Evolutionary conservation across 169 alveolate genomes (phyloP).

Genomic region (Theileria equi): DNA sequence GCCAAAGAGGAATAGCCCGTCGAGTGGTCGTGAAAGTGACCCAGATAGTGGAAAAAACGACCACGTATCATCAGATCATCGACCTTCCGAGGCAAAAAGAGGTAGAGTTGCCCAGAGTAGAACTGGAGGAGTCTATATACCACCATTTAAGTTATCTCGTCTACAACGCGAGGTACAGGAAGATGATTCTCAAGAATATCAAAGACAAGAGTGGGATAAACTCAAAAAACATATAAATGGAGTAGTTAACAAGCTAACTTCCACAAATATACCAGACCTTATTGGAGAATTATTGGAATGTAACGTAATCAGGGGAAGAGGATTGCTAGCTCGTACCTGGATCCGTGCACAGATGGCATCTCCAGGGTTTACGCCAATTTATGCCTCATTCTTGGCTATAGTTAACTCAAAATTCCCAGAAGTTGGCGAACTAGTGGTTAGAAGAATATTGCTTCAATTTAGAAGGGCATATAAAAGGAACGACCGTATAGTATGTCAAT

Average conservation of each 20-base stretch:
- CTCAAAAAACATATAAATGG: constrained; percentile 93
- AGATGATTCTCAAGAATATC: constrained; percentile 86
- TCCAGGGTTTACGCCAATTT: constrained; percentile 94
- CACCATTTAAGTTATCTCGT: constrained; percentile 93
- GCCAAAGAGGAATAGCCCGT: neutral
- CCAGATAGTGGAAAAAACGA: neutral
- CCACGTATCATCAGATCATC: neutral
- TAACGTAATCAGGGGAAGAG: constrained; percentile 96
- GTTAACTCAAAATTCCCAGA: constrained; percentile 97
- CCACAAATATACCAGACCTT: constrained; percentile 80
- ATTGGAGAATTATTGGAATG: constrained; percentile 92
- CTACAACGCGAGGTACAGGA: constrained; percentile 88
- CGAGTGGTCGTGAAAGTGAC: neutral
- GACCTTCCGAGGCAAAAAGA: neutral
- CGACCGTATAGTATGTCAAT: constrained; percentile 92
- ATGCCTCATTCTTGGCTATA: constrained; percentile 94
- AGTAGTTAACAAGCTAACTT: constrained; percentile 91
- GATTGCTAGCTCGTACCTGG: constrained; percentile 93
- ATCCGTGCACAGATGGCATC: constrained; percentile 97
- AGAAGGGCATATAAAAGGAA: constrained; percentile 87
- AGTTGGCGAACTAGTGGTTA: constrained; percentile 91
- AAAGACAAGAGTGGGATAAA: constrained; percentile 96
- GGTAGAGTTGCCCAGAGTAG: constrained; percentile 38
- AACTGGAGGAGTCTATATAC: constrained; percentile 95
- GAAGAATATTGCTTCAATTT: constrained; percentile 90